Evolutionary conservation across 2,329 filamentous ascomycete species (phyloP).

Genomic region (Nothomitra cinnamomea): DNA sequence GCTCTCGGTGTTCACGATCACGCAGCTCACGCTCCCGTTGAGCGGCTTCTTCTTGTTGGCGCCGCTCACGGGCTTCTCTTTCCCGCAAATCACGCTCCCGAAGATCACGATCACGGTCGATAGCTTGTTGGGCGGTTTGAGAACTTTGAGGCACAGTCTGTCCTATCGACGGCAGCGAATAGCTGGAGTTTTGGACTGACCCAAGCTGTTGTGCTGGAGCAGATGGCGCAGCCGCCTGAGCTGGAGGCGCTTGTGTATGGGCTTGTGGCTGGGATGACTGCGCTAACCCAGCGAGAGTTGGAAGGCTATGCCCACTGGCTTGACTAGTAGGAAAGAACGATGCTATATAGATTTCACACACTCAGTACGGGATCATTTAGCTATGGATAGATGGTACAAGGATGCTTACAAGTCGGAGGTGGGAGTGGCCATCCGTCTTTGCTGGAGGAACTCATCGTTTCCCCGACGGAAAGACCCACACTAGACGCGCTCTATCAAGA

Average conservation of each 20-base stretch:
- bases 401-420: constrained; percentile 18
- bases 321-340: constrained; percentile 25
- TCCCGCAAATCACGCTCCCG: constrained; percentile 37
- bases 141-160: constrained; percentile 24
- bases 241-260: not conserved
- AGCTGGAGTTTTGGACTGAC: constrained; percentile 20
- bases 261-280: constrained; percentile 24
- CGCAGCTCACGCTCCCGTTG: constrained; percentile 42
- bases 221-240: not conserved
- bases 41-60: constrained; percentile 38
- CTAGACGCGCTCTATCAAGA: too few relatives aligned
- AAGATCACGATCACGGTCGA: constrained; percentile 30
- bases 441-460: constrained; percentile 1
- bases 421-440: constrained; percentile 4
- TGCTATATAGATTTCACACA: constrained; percentile 12
- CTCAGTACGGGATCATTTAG: not conserved
- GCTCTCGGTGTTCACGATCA: constrained; percentile 49
- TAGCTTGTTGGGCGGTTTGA: constrained; percentile 19
- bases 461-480: not conserved
- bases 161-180: constrained; percentile 27
- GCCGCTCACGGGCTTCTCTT: constrained; percentile 32
- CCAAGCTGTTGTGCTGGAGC: not conserved
- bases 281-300: constrained; percentile 26
- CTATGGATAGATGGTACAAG: not conserved
- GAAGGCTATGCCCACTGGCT: constrained; percentile 26